These are phyloP conservation scores for Lycium ferocissimum DNA, from an alignment of 257 asterid genomes.

Conservation along the genomic window DNA sequence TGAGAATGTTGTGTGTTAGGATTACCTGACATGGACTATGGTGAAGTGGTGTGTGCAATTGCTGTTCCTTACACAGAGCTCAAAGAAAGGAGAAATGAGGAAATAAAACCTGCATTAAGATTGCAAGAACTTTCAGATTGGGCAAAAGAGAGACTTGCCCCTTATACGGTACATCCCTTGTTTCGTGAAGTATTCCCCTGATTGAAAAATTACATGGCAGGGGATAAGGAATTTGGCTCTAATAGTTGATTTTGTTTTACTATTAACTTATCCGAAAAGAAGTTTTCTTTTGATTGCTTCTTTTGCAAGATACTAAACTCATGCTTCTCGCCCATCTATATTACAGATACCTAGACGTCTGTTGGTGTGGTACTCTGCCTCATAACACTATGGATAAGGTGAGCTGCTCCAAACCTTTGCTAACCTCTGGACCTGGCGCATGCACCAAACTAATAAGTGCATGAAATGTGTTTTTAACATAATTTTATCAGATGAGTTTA, in stretches of 20 bases:
- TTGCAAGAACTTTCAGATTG: constrained; percentile 71
- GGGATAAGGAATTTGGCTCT: too few relatives aligned
- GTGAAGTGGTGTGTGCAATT: too few relatives aligned
- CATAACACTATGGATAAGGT: constrained; percentile 26
- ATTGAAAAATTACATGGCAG: too few relatives aligned
- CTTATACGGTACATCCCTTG: constrained; percentile 68
- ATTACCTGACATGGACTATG: constrained; percentile 78
- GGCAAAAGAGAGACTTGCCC: constrained; percentile 97
- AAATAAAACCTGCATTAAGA: constrained; percentile 67
- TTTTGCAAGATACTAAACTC: not conserved
- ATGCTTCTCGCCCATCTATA: too few relatives aligned
- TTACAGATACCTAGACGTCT: too few relatives aligned
- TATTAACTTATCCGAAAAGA: too few relatives aligned
- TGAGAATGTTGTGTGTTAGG: constrained; percentile 93
- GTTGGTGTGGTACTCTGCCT: constrained; percentile 21
- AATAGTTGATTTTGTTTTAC: too few relatives aligned
- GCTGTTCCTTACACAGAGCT: constrained; percentile 68
- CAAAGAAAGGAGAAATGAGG: constrained; percentile 58
- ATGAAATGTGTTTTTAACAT: too few relatives aligned
- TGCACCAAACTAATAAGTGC: too few relatives aligned
- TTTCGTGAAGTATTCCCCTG: not conserved
- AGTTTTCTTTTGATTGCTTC: too few relatives aligned
- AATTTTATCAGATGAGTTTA: too few relatives aligned
- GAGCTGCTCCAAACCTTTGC: not conserved
- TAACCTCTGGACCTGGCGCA: not conserved